Evolutionary conservation across 1,284 basidiomycete genomes (phyloP), one percentile per base, ranked within the genome.

Genomic region (Trametes hirsuta): DNA sequence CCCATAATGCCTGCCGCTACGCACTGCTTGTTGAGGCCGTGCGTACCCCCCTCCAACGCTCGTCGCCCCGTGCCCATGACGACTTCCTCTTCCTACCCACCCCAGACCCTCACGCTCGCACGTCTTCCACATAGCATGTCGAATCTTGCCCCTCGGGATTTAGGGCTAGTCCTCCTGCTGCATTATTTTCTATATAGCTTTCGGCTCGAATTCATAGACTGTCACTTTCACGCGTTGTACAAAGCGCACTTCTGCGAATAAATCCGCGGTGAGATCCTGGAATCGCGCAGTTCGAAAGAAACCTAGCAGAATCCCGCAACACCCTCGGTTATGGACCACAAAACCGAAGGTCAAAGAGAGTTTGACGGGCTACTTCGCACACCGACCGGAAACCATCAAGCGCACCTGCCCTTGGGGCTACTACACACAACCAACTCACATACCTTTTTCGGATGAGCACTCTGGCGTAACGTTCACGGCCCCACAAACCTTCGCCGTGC

Each of bases 181-280:
- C 58, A 64, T 42, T 56, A 61, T 58, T 49, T 53, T 51, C 37
- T 49, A 45, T 47, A 40, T 60, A 65, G 58, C 37, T 55, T 52
- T 40, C 47, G 51, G 47, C 61, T 61, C 11, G 39, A 55, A 63
- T 58, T 42, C 59, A 65, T 65, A 65, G 64, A 65, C 51, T 53
- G 47, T 53, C 49, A 37, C 40, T 57, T 54, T 55, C 22, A 37
- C 47, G 46, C 61, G 51, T 36, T 61, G 53, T 62, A 58, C 24
- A 48, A 45, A 52, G 50, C 14, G 44, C 18, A 25, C 42, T 9
- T 42, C 45, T 24, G 18, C 25, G 30, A 57, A 51, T 45, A 51
- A 57, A 51, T 35, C 12, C 24, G n/a, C 22, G 49, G 45, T 58
- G 56, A 58, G 22, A 52, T 57, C 18, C 9, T 21, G 48, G 48